Base-by-base conservation (phyloP, 1,284 basidiomycete genomes). In the Sporisorium scitamineum region DNA sequence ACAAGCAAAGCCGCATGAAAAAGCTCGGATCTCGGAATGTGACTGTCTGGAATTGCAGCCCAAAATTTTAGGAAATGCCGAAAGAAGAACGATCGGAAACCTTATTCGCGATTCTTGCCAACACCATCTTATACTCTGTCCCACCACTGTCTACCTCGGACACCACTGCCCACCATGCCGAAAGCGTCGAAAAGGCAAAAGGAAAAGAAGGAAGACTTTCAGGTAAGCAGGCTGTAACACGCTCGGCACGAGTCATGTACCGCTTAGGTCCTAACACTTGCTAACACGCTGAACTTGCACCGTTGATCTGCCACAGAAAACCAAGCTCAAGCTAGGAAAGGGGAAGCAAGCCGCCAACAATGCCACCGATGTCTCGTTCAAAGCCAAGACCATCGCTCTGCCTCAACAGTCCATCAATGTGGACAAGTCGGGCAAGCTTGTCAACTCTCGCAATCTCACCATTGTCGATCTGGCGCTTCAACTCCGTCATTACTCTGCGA, bases 311-410 rank as follows among this genome's bases (percentile, higher is more conserved):
- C 18, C 3, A 48, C 26, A 97, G 94, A 97, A 96, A 93, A 91
- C 93, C 26, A 97, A 94, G 86, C 89, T 96, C 51, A 98, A 97
- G 87, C 92, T 99, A 54, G 96, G 96, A 37, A 98, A 96, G 86
- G 94, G 93, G 53, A 98, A 96, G 86, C 90, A 93, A 82, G 83
- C 88, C 9, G 89, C 94, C 10, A 90, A 87, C 57, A 98, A 97
- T 89, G 93, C 91, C 10, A 91, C 97, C 74, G 94, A 98, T 86
- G 97, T 95, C 1, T 95, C 94, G 0, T 97, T 96, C 90, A 97
- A 95, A 86, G 91, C 94, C 47, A 90, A 93, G 75, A 68, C 66
- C n/a, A 73, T 81, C 32, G 70, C 71, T 2, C 59, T 68, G 39
- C 62, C 66, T 44, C 80, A 81, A 61, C 81, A 83, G 61, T 80